Base-by-base conservation (phyloP, 1,284 basidiomycete genomes). In the Coniferiporia sulphurascens region DNA sequence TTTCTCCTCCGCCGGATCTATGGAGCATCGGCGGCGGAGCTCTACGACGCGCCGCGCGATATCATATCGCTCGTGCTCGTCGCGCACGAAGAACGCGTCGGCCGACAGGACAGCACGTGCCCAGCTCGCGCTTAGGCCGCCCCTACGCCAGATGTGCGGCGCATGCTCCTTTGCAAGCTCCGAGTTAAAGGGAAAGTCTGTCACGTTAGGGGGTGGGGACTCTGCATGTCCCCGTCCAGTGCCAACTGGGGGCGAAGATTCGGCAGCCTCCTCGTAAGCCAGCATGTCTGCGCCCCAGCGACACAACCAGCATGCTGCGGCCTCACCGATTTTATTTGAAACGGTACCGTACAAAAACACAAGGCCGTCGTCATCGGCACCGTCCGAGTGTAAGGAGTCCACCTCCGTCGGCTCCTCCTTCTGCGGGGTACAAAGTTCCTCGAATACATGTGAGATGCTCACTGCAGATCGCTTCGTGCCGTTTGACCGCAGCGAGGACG, bases 251-350 rank as follows among this genome's bases (percentile, higher is more conserved):
- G 22, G 1, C 5, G 38, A 7, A 53, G 27, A 65, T 58, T 12
- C 63, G 64, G 70, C 68, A 38, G 74, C 72, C 62, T 84, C 77
- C 70, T 96, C 93, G 54, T 82, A 79, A 10, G 72, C 70, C 48
- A 96, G 78, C 59, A 95, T 79, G 69, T 96, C 93, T 17, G 75
- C 71, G 0, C 88, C 92, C 93, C 94, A 97, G 41, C 91, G 80
- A 0, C 87, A 80, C 10, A 96, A 78, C 93, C 94, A 98, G 70
- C 90, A 93, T 4, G 85, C 83, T 65, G 88, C 89, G 0, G 92
- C 89, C 72, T 96, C 93, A 27, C 94, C 94, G 62, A 97, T 91
- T 74, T 93, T 95, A 73, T 94, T 85, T 0, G 90, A 91, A 4
- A 92, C 79, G 21, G 84, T 78, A 21, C 94, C 95, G 68, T 95